Conservation (phyloP, 2,329 filamentous ascomycete genomes). For the Aspergillus sp. region DNA sequence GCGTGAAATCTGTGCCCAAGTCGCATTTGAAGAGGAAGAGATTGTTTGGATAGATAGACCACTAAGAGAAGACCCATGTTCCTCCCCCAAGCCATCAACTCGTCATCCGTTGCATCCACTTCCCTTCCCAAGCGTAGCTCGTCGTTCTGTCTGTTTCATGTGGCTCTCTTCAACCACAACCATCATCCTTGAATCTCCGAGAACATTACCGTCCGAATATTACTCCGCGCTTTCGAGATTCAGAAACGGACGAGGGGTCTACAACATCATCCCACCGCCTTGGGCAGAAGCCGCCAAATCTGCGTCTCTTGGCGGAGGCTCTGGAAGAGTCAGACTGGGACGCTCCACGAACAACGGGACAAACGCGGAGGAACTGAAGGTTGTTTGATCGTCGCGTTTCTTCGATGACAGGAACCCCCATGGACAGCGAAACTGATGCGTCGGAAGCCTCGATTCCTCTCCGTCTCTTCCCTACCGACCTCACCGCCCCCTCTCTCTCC, state of each 20-base stretch:
- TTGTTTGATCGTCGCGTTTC: not conserved
- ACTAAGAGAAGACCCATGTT: not conserved
- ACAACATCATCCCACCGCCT: slow-evolving; percentile 5
- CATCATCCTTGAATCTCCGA: not conserved
- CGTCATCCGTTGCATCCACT: not conserved
- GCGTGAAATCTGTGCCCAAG: no score
- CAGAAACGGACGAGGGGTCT: not conserved
- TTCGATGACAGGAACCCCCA: slow-evolving; percentile 15
- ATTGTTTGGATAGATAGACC: not conserved
- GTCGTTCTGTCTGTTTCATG: not conserved
- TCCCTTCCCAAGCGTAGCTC: not conserved
- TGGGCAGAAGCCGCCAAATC: not conserved
- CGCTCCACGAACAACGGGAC: not conserved
- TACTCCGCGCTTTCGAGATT: not conserved
- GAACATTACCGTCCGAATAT: not conserved
- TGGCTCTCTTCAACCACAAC: not conserved
- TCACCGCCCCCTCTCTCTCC: slow-evolving; percentile 31
- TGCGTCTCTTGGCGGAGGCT: slow-evolving; percentile 1
- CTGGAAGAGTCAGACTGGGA: not conserved
- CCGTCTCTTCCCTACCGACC: slow-evolving; percentile 27
- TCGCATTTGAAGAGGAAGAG: not conserved
- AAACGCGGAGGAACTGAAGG: not conserved
- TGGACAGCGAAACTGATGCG: slow-evolving; percentile 31
- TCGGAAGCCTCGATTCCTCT: slow-evolving; percentile 21
- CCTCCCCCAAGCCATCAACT: not conserved